Base-by-base conservation (phyloP, 176 grass and related monocot species). In the Luzula sylvatica region DNA sequence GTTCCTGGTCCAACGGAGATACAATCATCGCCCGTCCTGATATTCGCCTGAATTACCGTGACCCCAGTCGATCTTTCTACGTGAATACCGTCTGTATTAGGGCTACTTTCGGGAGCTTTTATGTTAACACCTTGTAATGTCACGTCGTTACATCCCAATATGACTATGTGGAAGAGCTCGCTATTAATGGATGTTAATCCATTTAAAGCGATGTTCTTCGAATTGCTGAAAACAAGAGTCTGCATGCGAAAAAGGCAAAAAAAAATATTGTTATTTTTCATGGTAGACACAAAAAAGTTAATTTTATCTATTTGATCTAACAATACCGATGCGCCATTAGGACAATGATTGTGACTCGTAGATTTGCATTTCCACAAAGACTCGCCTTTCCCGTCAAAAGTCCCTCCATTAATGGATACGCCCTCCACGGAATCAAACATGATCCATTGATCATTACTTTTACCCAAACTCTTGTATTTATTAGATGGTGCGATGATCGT, bases 61-160 rank as follows among this genome's bases (percentile, higher is more conserved):
- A 87, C 70, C 15, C 3, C 23, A 6, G 50, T 71, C 43, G 83
- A 87, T 0, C 11, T 42, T 54, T 82, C 59, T 19, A 82, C 53
- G 43, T 87, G 82, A 65, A 87, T 87, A 23, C 82, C 82, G 26
- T 87, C 82, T n/a, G 76, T 87, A 72, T 87, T 87, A 2, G 76
- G 82, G 72, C 76, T 87, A 59, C 38, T 80, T 8, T n/a, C 72
- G 15, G 76, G 51, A 9, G 82, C 76, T 0, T 26, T 24, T 59
- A 87, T 71, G 57, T 19, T 42, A 11, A 76, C 58, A 41, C 56
- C 32, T 39, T 54, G 28, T 64, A 87, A 14, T 22, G 30, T 46
- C 28, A 87, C 69, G 16, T 47, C 15, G 5, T 81, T 23, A 44
- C 83, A 81, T 15, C 55, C 48, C 8, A 70, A 28, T 62, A 87